Evolutionary conservation across 2,329 filamentous ascomycete genomes (phyloP), one percentile per base, ranked within the genome.

Genomic region (Orbilia brochopaga): DNA sequence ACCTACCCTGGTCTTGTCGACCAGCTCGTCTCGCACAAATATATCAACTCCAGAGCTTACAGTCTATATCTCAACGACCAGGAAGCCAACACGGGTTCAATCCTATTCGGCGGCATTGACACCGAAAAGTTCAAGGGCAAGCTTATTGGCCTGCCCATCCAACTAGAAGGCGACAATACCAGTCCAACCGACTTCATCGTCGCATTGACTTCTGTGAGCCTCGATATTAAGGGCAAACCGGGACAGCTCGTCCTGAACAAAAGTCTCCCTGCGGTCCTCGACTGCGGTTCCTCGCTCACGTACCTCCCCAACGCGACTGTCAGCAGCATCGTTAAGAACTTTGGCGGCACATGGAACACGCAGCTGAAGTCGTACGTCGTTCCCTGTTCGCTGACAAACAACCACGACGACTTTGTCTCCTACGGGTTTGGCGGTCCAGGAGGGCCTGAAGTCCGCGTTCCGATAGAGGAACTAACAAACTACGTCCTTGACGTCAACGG

Each of bases 21-120:
- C 77, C 82, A 85, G 74, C 83, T 93, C 77, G 82, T 86, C 24
- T 78, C 83, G 24, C 83, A 90, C 75, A 85, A 84, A 40, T 77
- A 84, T 54, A 90, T 90, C 76, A 82, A 83, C 59, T 82, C 82
- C 19, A 85, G 85, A 75, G 86, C 87, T 2, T 91, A 89, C 80
- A 90, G 87, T 73, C 79, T 92, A 21, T 91, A 87, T 81, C 81
- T 84, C 21, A 84, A 85, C 77, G 83, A 85, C 60, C 79, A 70
- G 77, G 82, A 85, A 60, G 83, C 89, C 0, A 87, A 83, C 67
- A 87, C 84, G 0, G 90, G 90, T 44, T 88, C 81, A 74, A 88
- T 93, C 67, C 81, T 93, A 0, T 94, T 93, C 74, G 90, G 90
- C 44, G 90, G 89, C 19, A 86, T 92, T 69, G 90, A 93, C 78